Evolutionary conservation across 805 yeast species (phyloP), one percentile per base, ranked within the genome.

Genomic region (Wickerhamomyces sydowiorum): DNA sequence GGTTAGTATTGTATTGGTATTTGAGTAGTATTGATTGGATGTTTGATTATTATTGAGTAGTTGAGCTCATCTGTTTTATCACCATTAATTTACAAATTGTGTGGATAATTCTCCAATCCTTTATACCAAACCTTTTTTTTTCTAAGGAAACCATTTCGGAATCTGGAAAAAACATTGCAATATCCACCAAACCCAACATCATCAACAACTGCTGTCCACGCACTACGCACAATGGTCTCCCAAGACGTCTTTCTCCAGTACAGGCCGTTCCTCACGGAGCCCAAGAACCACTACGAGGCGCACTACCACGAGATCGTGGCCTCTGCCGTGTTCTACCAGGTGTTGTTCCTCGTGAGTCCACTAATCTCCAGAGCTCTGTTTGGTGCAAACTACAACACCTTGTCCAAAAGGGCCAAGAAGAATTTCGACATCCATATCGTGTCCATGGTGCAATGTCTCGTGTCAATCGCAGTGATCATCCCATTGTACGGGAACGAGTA

Each of bases 361-460:
- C 37, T 54, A 1, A 34, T 86, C 12, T 73, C 82, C 45, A 70
- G 66, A 3, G 28, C 47, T 15, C 29, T 78, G 21, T 73, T 83
- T 48, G 82, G 85, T 4, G 57, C 63, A 18, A 59, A 69, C 44
- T 89, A 89, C 64, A 72, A 73, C 6, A 51, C 60, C 4, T 62
- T 78, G 36, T 49, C 64, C 35, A 49, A 55, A 20, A 76, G 76
- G 52, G 69, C 73, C 32, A 75, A 72, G 57, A 53, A 80, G 48
- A 88, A 91, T 60, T 93, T 87, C 59, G 96, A 93, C 61, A 86
- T 90, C 52, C 98, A 93, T 61, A 72, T 86, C 12, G 96, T 88
- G 3, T 82, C 97, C 2, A 80, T 86, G 78, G 76, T 89, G 17
- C 97, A 93, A 61, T 78, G 93, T 38, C 36, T 86, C 1, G 47